These are phyloP conservation scores for Hypericum perforatum DNA, from an alignment of 345 rosid species.

Conservation along the genomic window DNA sequence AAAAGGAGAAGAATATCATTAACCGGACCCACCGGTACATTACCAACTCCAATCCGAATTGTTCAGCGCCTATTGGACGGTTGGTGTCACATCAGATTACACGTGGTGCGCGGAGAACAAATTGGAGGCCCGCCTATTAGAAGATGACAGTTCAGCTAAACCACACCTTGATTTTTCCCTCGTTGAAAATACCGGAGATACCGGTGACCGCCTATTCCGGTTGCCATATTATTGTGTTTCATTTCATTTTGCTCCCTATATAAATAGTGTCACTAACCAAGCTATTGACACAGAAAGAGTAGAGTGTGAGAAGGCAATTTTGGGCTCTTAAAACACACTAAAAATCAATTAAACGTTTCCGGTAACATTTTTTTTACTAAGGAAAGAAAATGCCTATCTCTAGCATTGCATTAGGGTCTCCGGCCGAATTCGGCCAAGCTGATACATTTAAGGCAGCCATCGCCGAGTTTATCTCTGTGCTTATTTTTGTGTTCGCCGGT, in stretches of 20 bases:
- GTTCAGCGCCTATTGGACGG: slow-evolving; percentile 7
- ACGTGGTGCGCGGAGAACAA: slow-evolving; percentile 20
- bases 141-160: slow-evolving; percentile 21
- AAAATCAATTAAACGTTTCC: too few species aligned
- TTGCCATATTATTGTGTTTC: not conserved
- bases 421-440: slow-evolving; percentile 22
- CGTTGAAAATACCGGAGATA: slow-evolving; percentile 3
- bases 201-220: slow-evolving; percentile 16
- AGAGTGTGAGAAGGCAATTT: not conserved
- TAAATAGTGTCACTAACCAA: slow-evolving; percentile 5
- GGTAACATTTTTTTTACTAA: not conserved
- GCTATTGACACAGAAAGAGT: not conserved
- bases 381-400: slow-evolving; percentile 34
- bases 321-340: too few species aligned
- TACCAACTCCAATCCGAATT: too few species aligned
- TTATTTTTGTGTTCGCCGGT: slow-evolving; percentile 25
- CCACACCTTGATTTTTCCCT: not conserved
- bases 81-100: slow-evolving; percentile 21
- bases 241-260: slow-evolving; percentile 11
- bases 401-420: slow-evolving; percentile 37
- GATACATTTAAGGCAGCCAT: slow-evolving; percentile 23
- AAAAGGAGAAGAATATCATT: too few species aligned
- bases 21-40: slow-evolving; percentile 10
- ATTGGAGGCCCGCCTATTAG: slow-evolving; percentile 25
- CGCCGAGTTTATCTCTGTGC: slow-evolving; percentile 22